Percentiles rank a stretch among this genome's conserved stretches.
These are phyloP conservation scores for Artemisia annua DNA, from an alignment of 129 eudicot genomes.

Conservation along the genomic window DNA sequence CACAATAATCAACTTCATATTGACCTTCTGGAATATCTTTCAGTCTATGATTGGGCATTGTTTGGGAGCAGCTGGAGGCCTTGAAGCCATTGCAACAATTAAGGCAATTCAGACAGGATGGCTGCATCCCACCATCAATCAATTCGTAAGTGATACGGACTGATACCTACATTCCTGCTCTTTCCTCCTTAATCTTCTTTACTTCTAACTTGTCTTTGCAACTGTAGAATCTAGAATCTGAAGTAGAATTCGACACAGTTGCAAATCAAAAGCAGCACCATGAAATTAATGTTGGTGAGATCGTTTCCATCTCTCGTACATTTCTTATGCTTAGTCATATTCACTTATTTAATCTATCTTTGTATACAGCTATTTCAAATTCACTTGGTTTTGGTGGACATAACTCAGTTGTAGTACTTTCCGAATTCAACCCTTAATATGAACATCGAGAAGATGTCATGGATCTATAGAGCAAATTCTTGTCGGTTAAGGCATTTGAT, in stretches of 20 bases:
- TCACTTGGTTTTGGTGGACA: too few relatives aligned
- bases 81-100: slow-evolving; percentile 79
- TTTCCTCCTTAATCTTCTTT: neutral
- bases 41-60: slow-evolving; percentile 86
- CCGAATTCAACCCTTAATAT: too few relatives aligned
- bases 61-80: slow-evolving; percentile 82
- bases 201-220: neutral
- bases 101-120: slow-evolving; percentile 48
- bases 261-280: slow-evolving; percentile 25
- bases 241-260: slow-evolving; percentile 4
- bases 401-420: too few relatives aligned
- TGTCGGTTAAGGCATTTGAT: too few relatives aligned
- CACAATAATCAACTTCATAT: neutral
- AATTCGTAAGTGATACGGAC: slow-evolving; percentile 42
- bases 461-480: too few relatives aligned
- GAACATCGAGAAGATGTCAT: too few relatives aligned
- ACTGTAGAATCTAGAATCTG: slow-evolving; percentile 6
- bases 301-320: neutral
- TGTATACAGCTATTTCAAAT: too few relatives aligned
- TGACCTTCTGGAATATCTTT: neutral
- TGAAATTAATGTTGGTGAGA: slow-evolving; percentile 33
- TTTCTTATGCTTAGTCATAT: too few relatives aligned
- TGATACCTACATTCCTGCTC: slow-evolving; percentile 30
- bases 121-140: slow-evolving; percentile 70
- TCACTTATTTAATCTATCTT: too few relatives aligned